Evolutionary conservation across 495 filamentous ascomycete genomes (phyloP).

Genomic region (Jackrogersella multiformis): DNA sequence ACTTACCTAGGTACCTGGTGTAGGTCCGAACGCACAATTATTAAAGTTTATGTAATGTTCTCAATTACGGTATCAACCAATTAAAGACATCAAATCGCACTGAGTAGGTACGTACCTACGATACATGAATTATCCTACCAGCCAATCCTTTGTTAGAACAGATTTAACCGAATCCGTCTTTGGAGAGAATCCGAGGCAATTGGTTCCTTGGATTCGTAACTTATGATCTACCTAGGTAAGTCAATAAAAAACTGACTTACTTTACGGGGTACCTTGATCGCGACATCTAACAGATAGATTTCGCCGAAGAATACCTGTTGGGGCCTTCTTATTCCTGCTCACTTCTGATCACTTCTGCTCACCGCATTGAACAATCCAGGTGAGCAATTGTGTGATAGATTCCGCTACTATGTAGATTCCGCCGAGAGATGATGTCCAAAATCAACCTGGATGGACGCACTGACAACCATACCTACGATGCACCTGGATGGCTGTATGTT

Average conservation of each 20-base stretch:
- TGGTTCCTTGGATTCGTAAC: slow-evolving; percentile 32
- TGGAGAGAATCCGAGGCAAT: slow-evolving; percentile 23
- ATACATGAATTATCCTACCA: background rate
- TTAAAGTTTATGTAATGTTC: slow-evolving; percentile 6
- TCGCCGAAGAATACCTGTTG: slow-evolving; percentile 26
- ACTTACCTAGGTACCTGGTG: background rate
- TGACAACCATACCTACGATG: background rate
- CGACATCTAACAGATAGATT: slow-evolving; percentile 35
- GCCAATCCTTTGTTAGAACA: slow-evolving; percentile 40
- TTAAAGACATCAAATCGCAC: background rate
- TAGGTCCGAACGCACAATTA: slow-evolving; percentile 11
- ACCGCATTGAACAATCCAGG: slow-evolving; percentile 32
- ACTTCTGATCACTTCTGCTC: slow-evolving; percentile 13
- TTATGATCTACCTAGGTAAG: slow-evolving; percentile 22
- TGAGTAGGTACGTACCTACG: background rate
- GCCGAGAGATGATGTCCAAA: slow-evolving; percentile 16
- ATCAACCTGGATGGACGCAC: background rate
- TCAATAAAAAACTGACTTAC: background rate
- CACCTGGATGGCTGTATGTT: slow-evolving; percentile 32
- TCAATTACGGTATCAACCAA: slow-evolving; percentile 3
- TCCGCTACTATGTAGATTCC: too few relatives aligned
- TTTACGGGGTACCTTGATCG: slow-evolving; percentile 27
- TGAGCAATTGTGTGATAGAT: slow-evolving; percentile 30
- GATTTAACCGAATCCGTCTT: slow-evolving; percentile 33
- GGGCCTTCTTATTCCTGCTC: slow-evolving; percentile 9